These are phyloP conservation scores for Colletotrichum higginsianum DNA, from an alignment of 2,329 filamentous ascomycete genomes.

Conservation along the genomic window DNA sequence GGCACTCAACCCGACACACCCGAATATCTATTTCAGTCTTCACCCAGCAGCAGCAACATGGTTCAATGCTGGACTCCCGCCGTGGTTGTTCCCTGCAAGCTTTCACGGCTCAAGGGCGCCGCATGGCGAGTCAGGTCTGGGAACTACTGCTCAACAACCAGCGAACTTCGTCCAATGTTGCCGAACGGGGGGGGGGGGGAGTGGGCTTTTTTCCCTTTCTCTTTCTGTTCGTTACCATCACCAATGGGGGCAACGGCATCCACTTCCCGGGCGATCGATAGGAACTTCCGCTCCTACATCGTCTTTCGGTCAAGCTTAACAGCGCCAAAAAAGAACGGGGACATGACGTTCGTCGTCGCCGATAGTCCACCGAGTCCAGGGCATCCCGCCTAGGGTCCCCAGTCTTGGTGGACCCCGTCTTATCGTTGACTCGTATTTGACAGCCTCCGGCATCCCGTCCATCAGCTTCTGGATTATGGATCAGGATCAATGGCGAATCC, in stretches of 20 bases:
- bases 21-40: constrained; percentile 20
- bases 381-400: constrained; percentile 23
- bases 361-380: constrained; percentile 16
- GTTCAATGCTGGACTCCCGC: not conserved
- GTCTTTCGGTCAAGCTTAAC: constrained; percentile 3
- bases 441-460: constrained; percentile 12
- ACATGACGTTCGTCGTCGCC: constrained; percentile 34
- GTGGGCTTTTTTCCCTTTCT: too few species aligned
- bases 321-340: constrained; percentile 29
- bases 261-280: constrained; percentile 26
- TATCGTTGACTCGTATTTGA: constrained; percentile 38
- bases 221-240: constrained; percentile 1
- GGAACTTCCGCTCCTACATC: constrained; percentile 2
- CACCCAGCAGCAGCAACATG: not conserved
- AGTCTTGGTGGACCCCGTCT: constrained; percentile 21
- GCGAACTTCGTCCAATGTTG: not conserved
- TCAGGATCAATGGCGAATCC: not conserved
- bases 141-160: not conserved
- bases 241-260: not conserved
- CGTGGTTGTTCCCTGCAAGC: constrained; percentile 21
- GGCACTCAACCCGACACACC: constrained; percentile 18
- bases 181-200: not conserved
- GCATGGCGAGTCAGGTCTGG: not conserved
- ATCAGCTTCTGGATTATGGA: not conserved
- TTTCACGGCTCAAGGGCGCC: not conserved